phyloP scores from a whole-genome alignment of 805 yeast genomes.

The Martiniozyma abietophila region DNA sequence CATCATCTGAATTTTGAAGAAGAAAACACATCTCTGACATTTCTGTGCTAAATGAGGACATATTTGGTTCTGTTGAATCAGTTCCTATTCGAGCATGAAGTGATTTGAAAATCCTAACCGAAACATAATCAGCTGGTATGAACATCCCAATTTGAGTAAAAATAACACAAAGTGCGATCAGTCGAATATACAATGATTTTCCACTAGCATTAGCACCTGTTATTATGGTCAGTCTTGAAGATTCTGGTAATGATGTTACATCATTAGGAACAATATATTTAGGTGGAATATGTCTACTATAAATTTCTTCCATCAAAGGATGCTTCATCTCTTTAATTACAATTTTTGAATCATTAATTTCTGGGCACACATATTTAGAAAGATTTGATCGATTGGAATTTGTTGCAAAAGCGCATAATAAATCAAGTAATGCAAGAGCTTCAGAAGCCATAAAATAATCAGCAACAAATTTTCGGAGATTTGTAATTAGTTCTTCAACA shows the following conservation, averaged over 20 bases:
- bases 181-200: constrained; percentile 47
- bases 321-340: constrained; percentile 29
- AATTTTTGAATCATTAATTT: constrained; percentile 25
- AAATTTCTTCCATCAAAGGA: constrained; percentile 30
- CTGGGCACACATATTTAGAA: constrained; percentile 27
- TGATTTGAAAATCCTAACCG: constrained; percentile 30
- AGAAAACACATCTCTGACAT: constrained; percentile 41
- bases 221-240: constrained; percentile 37
- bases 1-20: constrained; percentile 24
- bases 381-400: constrained; percentile 13
- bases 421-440: constrained; percentile 34
- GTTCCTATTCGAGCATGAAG: constrained; percentile 31
- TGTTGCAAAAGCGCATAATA: constrained; percentile 24
- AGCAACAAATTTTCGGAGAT: constrained; percentile 24
- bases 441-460: constrained; percentile 34
- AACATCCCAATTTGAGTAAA: constrained; percentile 53
- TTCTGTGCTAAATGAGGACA: constrained; percentile 37
- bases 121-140: constrained; percentile 36
- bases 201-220: constrained; percentile 62
- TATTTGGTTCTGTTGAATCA: constrained; percentile 26
- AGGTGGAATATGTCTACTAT: constrained; percentile 21
- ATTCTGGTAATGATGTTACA: constrained; percentile 25
- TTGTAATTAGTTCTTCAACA: constrained; percentile 24
- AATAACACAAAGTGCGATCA: constrained; percentile 38
- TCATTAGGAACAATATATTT: constrained; percentile 23